Evolutionary conservation across 2,329 filamentous ascomycete genomes (phyloP), one percentile per base, ranked within the genome.

Genomic region (Aquanectria penicillioides): DNA sequence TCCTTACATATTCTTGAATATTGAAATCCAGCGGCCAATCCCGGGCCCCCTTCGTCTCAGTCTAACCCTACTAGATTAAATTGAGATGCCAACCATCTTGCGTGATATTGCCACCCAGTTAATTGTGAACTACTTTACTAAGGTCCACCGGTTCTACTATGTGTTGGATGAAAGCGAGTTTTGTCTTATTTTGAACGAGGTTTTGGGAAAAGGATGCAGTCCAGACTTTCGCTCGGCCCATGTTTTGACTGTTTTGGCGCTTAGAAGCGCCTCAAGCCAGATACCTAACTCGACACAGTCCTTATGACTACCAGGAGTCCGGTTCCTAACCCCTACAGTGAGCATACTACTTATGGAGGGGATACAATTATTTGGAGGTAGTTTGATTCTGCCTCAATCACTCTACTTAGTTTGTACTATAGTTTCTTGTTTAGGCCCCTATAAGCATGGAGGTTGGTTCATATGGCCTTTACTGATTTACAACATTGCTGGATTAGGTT

Each of bases 401-500:
- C 12, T 66, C 5, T 67, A 63, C 11, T 10, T 67, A 6, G 61
- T 64, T 13, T 66, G n/a, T 66, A 65, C 9, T 66, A 67, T 11
- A 67, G 64, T 7, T 66, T 67, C 8, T 36, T 66, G 12, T 66
- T 64, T 0, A 50, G 64, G 12, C 64, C 64, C 3, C 31, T 66
- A 1, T 61, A 67, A 3, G 64, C 64, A 0, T 66, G 64, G 64
- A 43, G 64, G 5, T 6, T 66, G 12, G 64, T 66, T 0, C 64
- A 66, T 3, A 66, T 66, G 51, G 64, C 64, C 3, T 66, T 64
- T 4, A 66, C 64, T 0, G 64, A 66, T 26, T 53, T 66, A 0
- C 64, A 66, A 12, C 64, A 66, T 20, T 66, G 67, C 6, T 66
- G 64, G 64, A 66, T 66, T 6, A 57, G 64, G 64, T 64, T 5